phyloP scores from a whole-genome alignment of 345 rosid genomes.

The Anastatica hierochuntica region DNA sequence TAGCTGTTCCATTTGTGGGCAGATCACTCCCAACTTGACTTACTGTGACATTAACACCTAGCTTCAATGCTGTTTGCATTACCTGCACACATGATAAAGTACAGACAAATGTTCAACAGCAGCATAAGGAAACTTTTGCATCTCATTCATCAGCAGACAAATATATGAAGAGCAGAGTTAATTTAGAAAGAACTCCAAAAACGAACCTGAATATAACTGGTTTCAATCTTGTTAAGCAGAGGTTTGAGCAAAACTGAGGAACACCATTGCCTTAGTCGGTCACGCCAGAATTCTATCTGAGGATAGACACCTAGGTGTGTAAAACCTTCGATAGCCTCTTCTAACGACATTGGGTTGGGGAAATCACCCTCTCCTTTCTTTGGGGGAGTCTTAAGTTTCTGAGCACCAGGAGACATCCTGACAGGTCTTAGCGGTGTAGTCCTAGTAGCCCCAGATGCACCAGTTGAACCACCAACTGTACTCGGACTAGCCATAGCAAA shows the following conservation, averaged over 20 bases:
- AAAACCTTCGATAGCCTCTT: conserved; percentile 80
- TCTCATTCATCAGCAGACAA: conserved; percentile 1
- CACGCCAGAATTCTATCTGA: conserved; percentile 86
- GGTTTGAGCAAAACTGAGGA: conserved; percentile 73
- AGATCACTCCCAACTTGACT: conserved; percentile 68
- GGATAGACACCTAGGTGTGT: conserved; percentile 74
- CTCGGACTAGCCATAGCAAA: conserved; percentile 62
- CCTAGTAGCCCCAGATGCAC: conserved; percentile 71
- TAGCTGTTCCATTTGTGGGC: conserved; percentile 34
- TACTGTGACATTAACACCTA: conserved; percentile 55
- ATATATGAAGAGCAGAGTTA: neutral
- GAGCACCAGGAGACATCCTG: conserved; percentile 96
- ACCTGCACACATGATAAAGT: conserved; percentile 38
- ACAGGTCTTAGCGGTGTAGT: conserved; percentile 84
- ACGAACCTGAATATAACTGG: conserved; percentile 76
- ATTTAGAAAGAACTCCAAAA: neutral
- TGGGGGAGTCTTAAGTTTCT: conserved; percentile 87
- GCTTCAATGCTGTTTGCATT: conserved; percentile 73
- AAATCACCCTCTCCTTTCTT: conserved; percentile 95
- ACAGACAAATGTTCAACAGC: neutral
- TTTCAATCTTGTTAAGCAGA: conserved; percentile 65
- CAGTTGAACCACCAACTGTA: conserved; percentile 58
- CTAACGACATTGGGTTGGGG: conserved; percentile 84
- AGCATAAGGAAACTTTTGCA: conserved; percentile 11
- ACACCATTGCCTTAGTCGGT: conserved; percentile 89